phyloP scores from a whole-genome alignment of 2,329 filamentous ascomycete species.

The Diaporthe longicolla region DNA sequence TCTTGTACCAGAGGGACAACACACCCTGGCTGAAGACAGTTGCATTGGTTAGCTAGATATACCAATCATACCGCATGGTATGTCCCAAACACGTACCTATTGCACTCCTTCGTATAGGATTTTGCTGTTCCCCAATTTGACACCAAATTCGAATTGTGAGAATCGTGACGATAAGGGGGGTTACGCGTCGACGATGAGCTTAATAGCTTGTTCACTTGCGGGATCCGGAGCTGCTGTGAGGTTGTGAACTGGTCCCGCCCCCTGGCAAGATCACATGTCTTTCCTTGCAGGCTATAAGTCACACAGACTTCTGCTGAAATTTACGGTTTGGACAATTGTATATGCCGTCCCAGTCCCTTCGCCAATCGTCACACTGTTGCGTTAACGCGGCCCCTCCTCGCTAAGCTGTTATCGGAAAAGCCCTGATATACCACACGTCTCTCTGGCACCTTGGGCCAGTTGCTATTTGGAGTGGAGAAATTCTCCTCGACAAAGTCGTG shows the following conservation, averaged over 20 bases:
- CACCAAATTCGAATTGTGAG: not conserved
- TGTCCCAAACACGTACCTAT: no score
- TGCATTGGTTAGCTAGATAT: no score
- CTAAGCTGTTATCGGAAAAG: not conserved
- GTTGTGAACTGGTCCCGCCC: not conserved
- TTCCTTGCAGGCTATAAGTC: not conserved
- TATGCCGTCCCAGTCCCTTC: not conserved
- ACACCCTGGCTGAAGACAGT: no score
- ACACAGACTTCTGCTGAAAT: not conserved
- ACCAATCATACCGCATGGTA: no score
- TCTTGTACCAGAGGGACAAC: no score
- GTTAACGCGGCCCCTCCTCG: not conserved
- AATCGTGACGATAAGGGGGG: not conserved
- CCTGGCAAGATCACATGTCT: not conserved
- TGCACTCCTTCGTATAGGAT: no score
- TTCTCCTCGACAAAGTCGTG: not conserved
- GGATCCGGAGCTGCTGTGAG: not conserved
- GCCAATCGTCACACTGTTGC: not conserved
- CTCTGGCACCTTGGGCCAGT: constrained; percentile 4
- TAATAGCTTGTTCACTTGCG: not conserved
- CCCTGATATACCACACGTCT: not conserved
- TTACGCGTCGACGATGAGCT: not conserved
- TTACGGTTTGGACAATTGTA: not conserved
- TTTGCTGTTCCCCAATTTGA: not conserved
- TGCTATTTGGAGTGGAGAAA: not conserved